phyloP scores from a whole-genome alignment of 192 early-diverging fungal genomes.

The Entomortierella parvispora region DNA sequence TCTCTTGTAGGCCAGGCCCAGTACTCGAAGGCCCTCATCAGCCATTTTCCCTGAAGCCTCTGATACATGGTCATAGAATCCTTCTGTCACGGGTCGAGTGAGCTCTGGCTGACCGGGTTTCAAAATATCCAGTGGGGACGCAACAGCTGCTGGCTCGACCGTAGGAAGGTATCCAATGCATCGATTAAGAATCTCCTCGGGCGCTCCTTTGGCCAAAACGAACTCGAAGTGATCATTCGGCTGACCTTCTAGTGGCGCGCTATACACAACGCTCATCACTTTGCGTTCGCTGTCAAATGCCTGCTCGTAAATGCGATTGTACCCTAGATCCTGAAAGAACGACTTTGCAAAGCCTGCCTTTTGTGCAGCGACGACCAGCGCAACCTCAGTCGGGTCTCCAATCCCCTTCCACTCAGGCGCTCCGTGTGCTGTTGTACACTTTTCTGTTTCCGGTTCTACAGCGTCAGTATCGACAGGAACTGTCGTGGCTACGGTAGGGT shows the following conservation, averaged over 20 bases:
- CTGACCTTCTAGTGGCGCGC: slow-evolving; percentile 31
- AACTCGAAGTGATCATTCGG: slow-evolving; percentile 54
- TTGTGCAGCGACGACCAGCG: slow-evolving; percentile 83
- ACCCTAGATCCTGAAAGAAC: slow-evolving; percentile 65
- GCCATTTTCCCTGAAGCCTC: slow-evolving; percentile 55
- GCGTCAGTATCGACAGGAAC: not conserved
- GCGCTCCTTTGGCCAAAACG: slow-evolving; percentile 89
- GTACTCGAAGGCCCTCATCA: slow-evolving; percentile 83
- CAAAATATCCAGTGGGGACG: slow-evolving; percentile 40
- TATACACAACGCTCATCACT: slow-evolving; percentile 88
- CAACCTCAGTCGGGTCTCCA: slow-evolving; percentile 96
- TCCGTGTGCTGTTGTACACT: slow-evolving; percentile 42
- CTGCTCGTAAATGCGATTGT: slow-evolving; percentile 77
- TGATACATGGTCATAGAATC: slow-evolving; percentile 58
- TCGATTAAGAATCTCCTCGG: slow-evolving; percentile 83
- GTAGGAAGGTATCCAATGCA: slow-evolving; percentile 67
- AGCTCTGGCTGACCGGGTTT: slow-evolving; percentile 49
- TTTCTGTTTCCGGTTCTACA: slow-evolving; percentile 32
- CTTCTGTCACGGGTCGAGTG: slow-evolving; percentile 59
- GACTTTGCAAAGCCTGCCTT: slow-evolving; percentile 79
- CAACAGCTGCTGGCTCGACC: slow-evolving; percentile 14
- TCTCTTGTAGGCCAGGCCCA: slow-evolving; percentile 83
- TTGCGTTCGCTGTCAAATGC: slow-evolving; percentile 95
- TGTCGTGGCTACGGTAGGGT: slow-evolving; percentile 59
- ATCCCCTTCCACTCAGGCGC: slow-evolving; percentile 70